These are phyloP conservation scores for Endocalyx cinctus DNA, from an alignment of 2,329 filamentous ascomycete genomes.

Conservation along the genomic window DNA sequence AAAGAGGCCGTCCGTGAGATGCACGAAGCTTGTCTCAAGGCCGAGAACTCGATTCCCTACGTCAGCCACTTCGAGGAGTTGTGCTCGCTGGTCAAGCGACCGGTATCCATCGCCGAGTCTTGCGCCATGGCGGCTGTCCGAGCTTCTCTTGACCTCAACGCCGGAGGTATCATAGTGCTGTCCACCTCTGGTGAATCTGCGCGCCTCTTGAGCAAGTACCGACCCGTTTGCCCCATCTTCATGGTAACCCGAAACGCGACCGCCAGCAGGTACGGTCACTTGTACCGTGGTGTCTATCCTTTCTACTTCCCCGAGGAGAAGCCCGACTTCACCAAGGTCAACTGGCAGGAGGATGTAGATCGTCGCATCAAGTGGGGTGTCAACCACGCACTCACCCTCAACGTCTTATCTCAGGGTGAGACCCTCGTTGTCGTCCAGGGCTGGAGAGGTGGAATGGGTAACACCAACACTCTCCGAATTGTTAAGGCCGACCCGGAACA, in stretches of 20 bases:
- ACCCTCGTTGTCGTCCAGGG: constrained; percentile 80
- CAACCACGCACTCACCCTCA: constrained; percentile 76
- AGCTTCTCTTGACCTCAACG: constrained; percentile 92
- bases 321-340: constrained; percentile 86
- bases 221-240: constrained; percentile 97
- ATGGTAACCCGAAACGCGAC: constrained; percentile 90
- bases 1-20: constrained; percentile 92
- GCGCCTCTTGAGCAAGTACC: constrained; percentile 95
- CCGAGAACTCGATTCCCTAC: constrained; percentile 96
- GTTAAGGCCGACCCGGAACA: constrained; percentile 57
- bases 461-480: constrained; percentile 76
- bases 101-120: constrained; percentile 84
- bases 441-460: constrained; percentile 87
- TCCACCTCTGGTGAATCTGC: constrained; percentile 95
- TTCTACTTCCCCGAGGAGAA: constrained; percentile 92
- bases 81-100: constrained; percentile 74
- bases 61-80: constrained; percentile 96
- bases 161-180: constrained; percentile 90
- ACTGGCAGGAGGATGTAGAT: constrained; percentile 99
- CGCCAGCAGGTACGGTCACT: constrained; percentile 83
- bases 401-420: constrained; percentile 67
- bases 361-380: constrained; percentile 97
- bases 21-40: constrained; percentile 95
- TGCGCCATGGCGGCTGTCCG: constrained; percentile 97
- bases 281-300: constrained; percentile 97